Base-by-base conservation (phyloP, 306 rosid genomes). In the Cicer cuneatum region DNA sequence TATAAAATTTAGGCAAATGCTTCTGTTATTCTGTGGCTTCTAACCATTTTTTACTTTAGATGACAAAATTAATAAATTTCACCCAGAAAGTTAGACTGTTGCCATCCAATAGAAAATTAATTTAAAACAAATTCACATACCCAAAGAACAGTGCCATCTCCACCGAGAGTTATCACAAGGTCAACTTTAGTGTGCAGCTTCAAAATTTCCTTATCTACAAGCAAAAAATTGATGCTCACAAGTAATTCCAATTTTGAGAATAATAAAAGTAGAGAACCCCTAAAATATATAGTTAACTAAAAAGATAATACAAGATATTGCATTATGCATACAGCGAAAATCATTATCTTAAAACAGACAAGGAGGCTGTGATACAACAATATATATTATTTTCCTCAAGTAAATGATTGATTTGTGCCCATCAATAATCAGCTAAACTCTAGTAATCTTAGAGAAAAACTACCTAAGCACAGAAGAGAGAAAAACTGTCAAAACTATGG, bases 141-240 rank as follows among this genome's bases (percentile, higher is more conserved):
- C 98, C 96, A 90, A 64, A 94, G 92, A 59, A 94, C 97, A 59
- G 98, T 94, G 72, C 98, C 99, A 87, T 94, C 99, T 41, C 99
- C 98, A 14, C 99, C 98, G 71, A 92, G 96, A 73, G 99, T 94
- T 78, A 87, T 87, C 67, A 94, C 96, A 51, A 94, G 93, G 83
- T 94, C 99, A 78, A 94, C 93, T 85, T 89, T 90, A 7, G 88
- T 79, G 81, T 94, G 99, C 71, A 94, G 89, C 69, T 7, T 70
- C 79, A 42, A 33, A 43, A 89, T 83, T 82, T 94, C 98, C 49
- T 77, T 72, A 39, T 86, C 99, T 94, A 81, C 83, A 79, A 78
- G 72, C 41, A 82, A 74, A 61, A 71, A 67, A 8, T 16, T 19
- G 57, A 68, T 64, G 67, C 29, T 14, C 60, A 53, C 64, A 82